These are phyloP conservation scores for Lentinula detonsa DNA, from an alignment of 768 basidiomycete genomes.

Conservation along the genomic window DNA sequence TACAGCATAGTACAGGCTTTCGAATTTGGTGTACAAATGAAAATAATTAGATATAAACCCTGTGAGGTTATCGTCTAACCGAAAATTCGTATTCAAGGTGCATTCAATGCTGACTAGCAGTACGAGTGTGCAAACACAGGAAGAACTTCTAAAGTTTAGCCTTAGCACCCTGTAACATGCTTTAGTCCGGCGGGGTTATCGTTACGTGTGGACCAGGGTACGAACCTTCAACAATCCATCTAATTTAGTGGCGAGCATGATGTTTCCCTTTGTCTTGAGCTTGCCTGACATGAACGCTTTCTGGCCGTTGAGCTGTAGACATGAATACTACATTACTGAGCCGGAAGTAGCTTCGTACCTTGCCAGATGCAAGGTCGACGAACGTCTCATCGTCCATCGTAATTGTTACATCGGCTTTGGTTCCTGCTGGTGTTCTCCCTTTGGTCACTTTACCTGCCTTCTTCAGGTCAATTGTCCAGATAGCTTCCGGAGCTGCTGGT, in stretches of 20 bases:
- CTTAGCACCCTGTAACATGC: constrained; percentile 27
- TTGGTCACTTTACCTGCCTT: constrained; percentile 72
- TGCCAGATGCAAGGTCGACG: constrained; percentile 62
- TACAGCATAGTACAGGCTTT: too few species aligned
- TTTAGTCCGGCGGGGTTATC: not conserved
- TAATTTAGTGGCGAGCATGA: constrained; percentile 93
- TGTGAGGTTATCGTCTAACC: too few species aligned
- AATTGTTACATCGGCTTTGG: constrained; percentile 82
- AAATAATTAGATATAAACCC: too few species aligned
- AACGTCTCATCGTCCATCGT: constrained; percentile 74
- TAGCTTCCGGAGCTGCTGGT: constrained; percentile 40
- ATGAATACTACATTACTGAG: not conserved
- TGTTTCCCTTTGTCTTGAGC: constrained; percentile 87
- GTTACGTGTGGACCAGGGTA: not conserved
- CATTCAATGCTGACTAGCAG: too few species aligned
- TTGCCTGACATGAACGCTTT: constrained; percentile 96
- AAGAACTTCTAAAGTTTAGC: constrained; percentile 33
- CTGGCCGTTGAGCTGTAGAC: constrained; percentile 73
- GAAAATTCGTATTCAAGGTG: too few species aligned
- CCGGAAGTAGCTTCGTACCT: constrained; percentile 34
- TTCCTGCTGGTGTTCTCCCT: constrained; percentile 48
- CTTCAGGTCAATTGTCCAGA: constrained; percentile 95
- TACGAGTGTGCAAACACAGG: too few species aligned
- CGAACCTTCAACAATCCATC: constrained; percentile 75
- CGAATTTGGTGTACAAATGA: too few species aligned